Base-by-base conservation (phyloP, 2,329 filamentous ascomycete genomes). In the Cladorrhinum sp. region DNA sequence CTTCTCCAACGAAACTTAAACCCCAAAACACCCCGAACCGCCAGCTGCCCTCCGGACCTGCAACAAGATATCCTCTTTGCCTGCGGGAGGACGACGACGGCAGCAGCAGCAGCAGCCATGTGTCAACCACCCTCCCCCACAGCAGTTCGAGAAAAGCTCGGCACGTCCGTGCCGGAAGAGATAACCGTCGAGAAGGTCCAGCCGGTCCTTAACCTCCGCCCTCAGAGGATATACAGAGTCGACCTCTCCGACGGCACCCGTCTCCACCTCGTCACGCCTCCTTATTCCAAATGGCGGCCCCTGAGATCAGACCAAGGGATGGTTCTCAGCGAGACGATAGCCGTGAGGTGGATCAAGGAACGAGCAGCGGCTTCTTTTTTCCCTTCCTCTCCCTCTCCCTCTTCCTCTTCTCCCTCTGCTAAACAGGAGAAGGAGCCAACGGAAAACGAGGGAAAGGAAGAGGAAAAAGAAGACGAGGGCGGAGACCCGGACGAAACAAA, bases 291-390 rank as follows among this genome's bases (percentile, higher is more conserved):
- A 61, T 69, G 76, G 55, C 75, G 76, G 58, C 71, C 82, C 26
- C 72, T 84, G 30, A 76, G 81, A 28, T 78, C 72, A 54, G 82
- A 84, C 67, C 75, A 76, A 53, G 74, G 70, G 36, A 74, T 77
- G 48, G 71, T 80, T 54, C 68, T 71, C 23, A 77, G 79, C 21
- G 81, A 84, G 65, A 77, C 77, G 9, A 68, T 73, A 8, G 65
- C 81, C 1, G 66, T 83, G 39, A 72, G 69, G 57, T 84, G 80
- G 80, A 71, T 83, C 20, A 70, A 73, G 39, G 65, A 69, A 57
- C 16, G 55, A 51, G 58, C 67, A 59, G 39, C 26, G 61, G 12
- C 18, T 46, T 30, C 50, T 20, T 42, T 23, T n/a, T n/a, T 8
- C 39, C n/a, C 50, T 7, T n/a, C 51, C 10, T 50, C 33, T 23